These are phyloP conservation scores for Capsicum pubescens DNA, from an alignment of 257 asterid genomes.

Conservation along the genomic window DNA sequence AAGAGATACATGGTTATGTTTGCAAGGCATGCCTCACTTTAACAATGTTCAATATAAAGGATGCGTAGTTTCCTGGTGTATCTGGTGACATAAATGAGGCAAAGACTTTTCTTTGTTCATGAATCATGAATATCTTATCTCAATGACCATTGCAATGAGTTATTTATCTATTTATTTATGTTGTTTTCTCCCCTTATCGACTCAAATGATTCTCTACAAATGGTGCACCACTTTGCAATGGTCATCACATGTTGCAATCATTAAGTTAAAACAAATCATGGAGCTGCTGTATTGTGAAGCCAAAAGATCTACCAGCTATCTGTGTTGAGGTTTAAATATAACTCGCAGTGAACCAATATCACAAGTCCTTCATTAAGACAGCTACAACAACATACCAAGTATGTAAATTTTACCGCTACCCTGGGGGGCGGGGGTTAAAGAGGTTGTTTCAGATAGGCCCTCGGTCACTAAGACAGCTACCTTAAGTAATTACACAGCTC, in stretches of 20 bases:
- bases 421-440: too few species aligned
- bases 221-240: slow-evolving; percentile 18
- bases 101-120: background rate
- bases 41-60: background rate
- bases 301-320: too few species aligned
- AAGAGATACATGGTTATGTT: background rate
- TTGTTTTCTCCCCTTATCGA: background rate
- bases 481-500: too few species aligned
- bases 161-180: background rate
- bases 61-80: slow-evolving; percentile 5
- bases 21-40: background rate
- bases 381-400: background rate
- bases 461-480: too few species aligned
- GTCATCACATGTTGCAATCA: background rate
- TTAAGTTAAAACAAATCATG: background rate
- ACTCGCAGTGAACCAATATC: background rate
- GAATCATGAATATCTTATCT: slow-evolving; percentile 19
- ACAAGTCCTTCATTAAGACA: background rate
- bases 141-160: background rate
- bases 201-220: background rate
- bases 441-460: background rate
- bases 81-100: slow-evolving; percentile 17
- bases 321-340: too few species aligned
- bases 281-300: background rate
- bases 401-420: background rate